Evolutionary conservation across 371 early-diverging fungal species (phyloP), one percentile per base, ranked within the genome.

Genomic region (Mucor irregularis): DNA sequence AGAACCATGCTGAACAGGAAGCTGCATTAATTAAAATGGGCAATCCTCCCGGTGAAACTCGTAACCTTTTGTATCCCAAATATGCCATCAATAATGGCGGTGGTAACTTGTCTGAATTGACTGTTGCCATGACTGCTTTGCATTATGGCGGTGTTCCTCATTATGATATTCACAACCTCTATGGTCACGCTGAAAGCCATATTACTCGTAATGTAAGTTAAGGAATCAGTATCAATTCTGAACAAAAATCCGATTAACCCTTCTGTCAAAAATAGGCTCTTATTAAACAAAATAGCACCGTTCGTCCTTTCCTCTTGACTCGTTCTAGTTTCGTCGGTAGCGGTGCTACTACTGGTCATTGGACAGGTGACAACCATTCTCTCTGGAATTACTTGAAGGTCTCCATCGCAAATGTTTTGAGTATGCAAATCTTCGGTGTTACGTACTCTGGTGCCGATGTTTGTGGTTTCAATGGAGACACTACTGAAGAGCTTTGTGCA

Each of bases 271-370:
- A 37, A 49, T 30, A 68, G 65, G 65, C 68, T 21, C 33, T 68
- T 21, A 26, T 59, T 22, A 54, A 58, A n/a, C 46, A 72, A 28
- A 60, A 74, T 1, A 75, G 76, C 1, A 64, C 71, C 21, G 60
- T 61, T 39, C 78, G 90, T 13, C 89, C 90, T 0, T 91, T 90
- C 56, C 61, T 90, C 13, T 70, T 91, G 4, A 79, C 84, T 14
- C 73, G 91, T 21, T 76, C 87, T 10, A 84, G 83, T 40, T 91
- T 90, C 64, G 70, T 77, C 4, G 90, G 90, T 14, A 74, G 84
- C 8, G 90, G 88, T 17, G 65, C 73, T 24, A 76, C 75, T 52
- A 80, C 76, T 6, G 84, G 81, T 24, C 77, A 89, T 42, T 90
- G 90, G 90, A 61, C 61, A 2, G 80, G 78, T 37, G 86, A 86